These are phyloP conservation scores for Colletotrichum sp. DNA, from an alignment of 2,329 filamentous ascomycete genomes.

Conservation along the genomic window DNA sequence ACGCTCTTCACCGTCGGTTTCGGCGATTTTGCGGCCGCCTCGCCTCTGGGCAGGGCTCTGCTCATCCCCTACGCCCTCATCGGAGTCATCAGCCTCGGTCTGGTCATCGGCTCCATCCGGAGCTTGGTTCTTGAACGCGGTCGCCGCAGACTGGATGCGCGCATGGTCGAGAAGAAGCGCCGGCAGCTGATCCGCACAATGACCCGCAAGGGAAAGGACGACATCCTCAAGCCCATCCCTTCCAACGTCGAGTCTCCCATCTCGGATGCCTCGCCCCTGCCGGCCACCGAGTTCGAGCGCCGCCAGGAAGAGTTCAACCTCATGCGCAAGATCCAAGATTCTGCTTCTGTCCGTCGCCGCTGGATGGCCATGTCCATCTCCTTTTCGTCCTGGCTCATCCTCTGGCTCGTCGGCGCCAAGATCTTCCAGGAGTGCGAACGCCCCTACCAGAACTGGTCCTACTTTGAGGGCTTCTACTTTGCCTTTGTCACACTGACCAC, in stretches of 20 bases:
- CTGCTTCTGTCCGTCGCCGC: conserved; percentile 67
- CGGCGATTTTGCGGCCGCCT: conserved; percentile 56
- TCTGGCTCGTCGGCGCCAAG: conserved; percentile 83
- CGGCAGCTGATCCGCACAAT: conserved; percentile 51
- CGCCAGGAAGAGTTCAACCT: conserved; percentile 75
- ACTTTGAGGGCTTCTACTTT: conserved; percentile 86
- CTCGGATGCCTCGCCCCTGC: not conserved
- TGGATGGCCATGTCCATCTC: conserved; percentile 79
- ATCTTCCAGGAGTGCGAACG: conserved; percentile 67
- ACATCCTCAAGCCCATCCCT: conserved; percentile 55
- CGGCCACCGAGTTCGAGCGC: conserved; percentile 56
- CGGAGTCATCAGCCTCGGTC: conserved; percentile 83
- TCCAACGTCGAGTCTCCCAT: not conserved
- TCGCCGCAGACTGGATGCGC: conserved; percentile 55
- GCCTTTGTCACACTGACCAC: conserved; percentile 80
- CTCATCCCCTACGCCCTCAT: conserved; percentile 84
- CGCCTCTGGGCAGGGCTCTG: conserved; percentile 68
- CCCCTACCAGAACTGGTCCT: conserved; percentile 67
- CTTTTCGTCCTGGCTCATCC: conserved; percentile 67
- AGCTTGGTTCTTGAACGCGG: conserved; percentile 66
- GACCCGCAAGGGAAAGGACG: conserved; percentile 47
- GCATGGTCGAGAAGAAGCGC: conserved; percentile 66
- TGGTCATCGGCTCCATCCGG: conserved; percentile 82
- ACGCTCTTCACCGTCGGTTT: conserved; percentile 70
- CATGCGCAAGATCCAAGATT: conserved; percentile 80